A percentile compares a stretch with the other conserved stretches of the same genome.
Evolutionary conservation across 768 basidiomycete species (phyloP).

Genomic region (Rhodotorula paludigena): DNA sequence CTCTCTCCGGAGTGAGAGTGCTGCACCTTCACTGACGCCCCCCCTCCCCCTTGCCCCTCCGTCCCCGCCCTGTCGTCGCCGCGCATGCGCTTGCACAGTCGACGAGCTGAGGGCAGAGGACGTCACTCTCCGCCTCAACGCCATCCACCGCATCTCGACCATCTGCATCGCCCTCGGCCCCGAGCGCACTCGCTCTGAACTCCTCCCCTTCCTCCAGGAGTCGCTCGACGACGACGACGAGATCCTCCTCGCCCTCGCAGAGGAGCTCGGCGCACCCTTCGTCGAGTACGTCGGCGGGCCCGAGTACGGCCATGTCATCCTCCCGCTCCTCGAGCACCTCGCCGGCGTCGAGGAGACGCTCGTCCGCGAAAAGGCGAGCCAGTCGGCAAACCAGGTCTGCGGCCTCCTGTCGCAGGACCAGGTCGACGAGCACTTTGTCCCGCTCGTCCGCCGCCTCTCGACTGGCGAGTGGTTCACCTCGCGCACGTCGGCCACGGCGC

Average conservation of each 20-base stretch:
- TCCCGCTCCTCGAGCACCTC: slow-evolving; percentile 89
- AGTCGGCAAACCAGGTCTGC: slow-evolving; percentile 88
- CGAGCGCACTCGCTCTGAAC: slow-evolving; percentile 88
- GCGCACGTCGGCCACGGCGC: slow-evolving; percentile 86
- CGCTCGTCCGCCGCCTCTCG: slow-evolving; percentile 79
- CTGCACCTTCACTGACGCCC: background rate
- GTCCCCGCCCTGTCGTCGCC: background rate
- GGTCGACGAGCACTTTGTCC: slow-evolving; percentile 85
- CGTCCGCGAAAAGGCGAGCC: slow-evolving; percentile 96
- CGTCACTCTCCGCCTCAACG: slow-evolving; percentile 88
- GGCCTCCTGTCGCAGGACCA: slow-evolving; percentile 68
- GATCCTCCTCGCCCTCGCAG: slow-evolving; percentile 87
- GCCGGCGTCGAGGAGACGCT: slow-evolving; percentile 96
- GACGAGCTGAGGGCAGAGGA: slow-evolving; percentile 98
- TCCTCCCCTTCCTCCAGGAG: slow-evolving; percentile 94
- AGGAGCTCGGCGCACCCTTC: slow-evolving; percentile 86
- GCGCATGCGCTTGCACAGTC: slow-evolving; percentile 48
- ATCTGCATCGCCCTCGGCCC: slow-evolving; percentile 95
- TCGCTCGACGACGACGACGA: slow-evolving; percentile 99
- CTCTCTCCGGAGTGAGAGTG: background rate
- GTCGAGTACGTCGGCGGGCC: slow-evolving; percentile 91
- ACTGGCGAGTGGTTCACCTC: slow-evolving; percentile 99
- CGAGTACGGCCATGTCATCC: slow-evolving; percentile 74
- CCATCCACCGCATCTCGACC: slow-evolving; percentile 94
- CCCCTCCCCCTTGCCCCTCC: background rate